phyloP scores from a whole-genome alignment of 1,284 basidiomycete species.

The Apiotrichum laibachii region DNA sequence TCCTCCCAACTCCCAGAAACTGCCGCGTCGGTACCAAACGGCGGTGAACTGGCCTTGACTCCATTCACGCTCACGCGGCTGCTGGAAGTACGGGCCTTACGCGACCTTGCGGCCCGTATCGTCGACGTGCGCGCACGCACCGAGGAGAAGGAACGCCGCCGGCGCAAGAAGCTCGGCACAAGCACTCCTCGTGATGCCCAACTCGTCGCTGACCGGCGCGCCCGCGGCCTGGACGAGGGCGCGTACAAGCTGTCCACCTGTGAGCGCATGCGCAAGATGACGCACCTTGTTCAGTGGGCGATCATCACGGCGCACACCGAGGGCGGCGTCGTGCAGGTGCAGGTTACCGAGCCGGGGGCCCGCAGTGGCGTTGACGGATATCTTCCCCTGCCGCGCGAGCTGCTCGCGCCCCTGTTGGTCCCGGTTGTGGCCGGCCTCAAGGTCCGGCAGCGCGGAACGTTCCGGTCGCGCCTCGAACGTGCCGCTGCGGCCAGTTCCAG shows the following conservation, averaged over 20 bases:
- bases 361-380: constrained; percentile 19
- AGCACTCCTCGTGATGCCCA: constrained; percentile 14
- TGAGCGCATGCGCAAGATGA: constrained; percentile 26
- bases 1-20: not conserved
- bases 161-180: constrained; percentile 26
- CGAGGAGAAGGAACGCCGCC: constrained; percentile 32
- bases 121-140: constrained; percentile 26
- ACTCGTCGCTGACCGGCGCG: constrained; percentile 18
- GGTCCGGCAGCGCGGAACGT: constrained; percentile 7
- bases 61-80: constrained; percentile 27
- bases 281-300: constrained; percentile 26
- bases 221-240: constrained; percentile 4
- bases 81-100: constrained; percentile 22
- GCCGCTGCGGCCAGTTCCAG: not conserved
- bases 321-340: constrained; percentile 34
- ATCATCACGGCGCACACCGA: constrained; percentile 31
- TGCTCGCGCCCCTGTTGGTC: constrained; percentile 33
- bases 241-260: constrained; percentile 9
- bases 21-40: not conserved
- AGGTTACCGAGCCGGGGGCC: not conserved
- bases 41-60: not conserved
- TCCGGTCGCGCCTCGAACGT: constrained; percentile 13
- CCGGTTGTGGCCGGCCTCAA: constrained; percentile 18
- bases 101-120: constrained; percentile 29
- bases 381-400: constrained; percentile 33